Percentiles rank a stretch among this genome's conserved stretches.
phyloP scores from a whole-genome alignment of 805 yeast genomes.

The Teunomyces stri region DNA sequence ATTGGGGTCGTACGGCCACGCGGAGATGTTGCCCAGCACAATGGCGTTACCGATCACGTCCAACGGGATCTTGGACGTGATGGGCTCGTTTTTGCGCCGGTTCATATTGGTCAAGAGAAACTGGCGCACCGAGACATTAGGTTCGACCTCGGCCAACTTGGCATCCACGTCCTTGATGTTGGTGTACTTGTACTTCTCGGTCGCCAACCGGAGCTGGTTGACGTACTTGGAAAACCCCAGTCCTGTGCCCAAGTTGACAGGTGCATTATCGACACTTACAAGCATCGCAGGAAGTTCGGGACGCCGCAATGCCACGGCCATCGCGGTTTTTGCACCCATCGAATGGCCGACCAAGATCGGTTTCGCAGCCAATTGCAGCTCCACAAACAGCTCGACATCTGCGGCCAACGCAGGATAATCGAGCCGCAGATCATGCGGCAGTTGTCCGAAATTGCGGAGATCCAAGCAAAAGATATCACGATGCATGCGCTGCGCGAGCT shows the following conservation, averaged over 20 bases:
- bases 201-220: constrained; percentile 56
- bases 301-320: constrained; percentile 74
- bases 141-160: constrained; percentile 61
- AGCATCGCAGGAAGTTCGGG: constrained; percentile 62
- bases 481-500: constrained; percentile 43
- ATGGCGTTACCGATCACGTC: constrained; percentile 64
- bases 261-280: constrained; percentile 87
- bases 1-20: constrained; percentile 69
- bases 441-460: constrained; percentile 88
- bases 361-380: constrained; percentile 35
- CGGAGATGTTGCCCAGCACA: constrained; percentile 63
- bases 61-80: constrained; percentile 65
- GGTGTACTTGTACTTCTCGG: constrained; percentile 43
- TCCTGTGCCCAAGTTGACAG: constrained; percentile 58
- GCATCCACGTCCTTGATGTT: constrained; percentile 67
- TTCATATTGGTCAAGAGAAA: constrained; percentile 72
- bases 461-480: constrained; percentile 71
- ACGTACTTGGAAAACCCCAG: constrained; percentile 67
- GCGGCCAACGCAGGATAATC: constrained; percentile 81
- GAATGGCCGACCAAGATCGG: constrained; percentile 78
- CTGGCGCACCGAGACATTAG: constrained; percentile 59
- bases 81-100: constrained; percentile 38
- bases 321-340: constrained; percentile 93
- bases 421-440: constrained; percentile 71
- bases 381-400: constrained; percentile 78